Evolutionary conservation across 2,329 filamentous ascomycete species (phyloP), one percentile per base, ranked within the genome.

Genomic region (Blastomyces emzantsi): DNA sequence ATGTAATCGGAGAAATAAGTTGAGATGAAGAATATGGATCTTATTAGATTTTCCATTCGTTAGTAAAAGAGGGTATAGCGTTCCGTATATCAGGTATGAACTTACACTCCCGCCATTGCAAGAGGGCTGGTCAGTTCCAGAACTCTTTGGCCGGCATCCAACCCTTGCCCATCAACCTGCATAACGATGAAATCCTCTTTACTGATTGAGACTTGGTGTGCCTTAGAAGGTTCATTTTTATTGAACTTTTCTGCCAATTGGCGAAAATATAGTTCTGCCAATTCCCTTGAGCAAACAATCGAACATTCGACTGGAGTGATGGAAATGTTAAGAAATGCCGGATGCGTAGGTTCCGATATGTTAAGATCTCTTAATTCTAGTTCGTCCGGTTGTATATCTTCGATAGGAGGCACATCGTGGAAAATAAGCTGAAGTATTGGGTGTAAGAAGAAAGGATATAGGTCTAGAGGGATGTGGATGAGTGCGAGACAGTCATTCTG

Each of bases 1-100:
- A 99, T 95, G 76, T 96, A 97, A 78, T 99, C 93, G 43, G 90
- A 94, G 77, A 96, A 97, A 77, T 97, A 99, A 41, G 92, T 97
- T 3, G 93, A 97, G 74, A 97, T 96, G 82, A 97, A 97, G 81
- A 97, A 97, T 72, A 99, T 96, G 62, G 93, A 90, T 61, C 84
- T 86, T 33, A 33, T 33, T 5, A 2, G 7, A 33, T 33, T 57
- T 60, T 25, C 62, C 62, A 55, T 65, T 56, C 56, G 17, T 62
- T 22, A 62, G 33, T 22, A 28, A 28, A 2, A 62, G 13, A n/a
- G 11, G 15, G 15, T 28, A 30, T 17, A 17, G 8, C 25, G 19
- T 41, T 43, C 22, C 7, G 3, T 5, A 51, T 22, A 25, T 1
- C 3, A 22, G 28, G 17, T 45, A 51, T 22, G 30, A 56, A 74